Evolutionary conservation across 1,284 basidiomycete genomes (phyloP).

Genomic region (Paramarasmius palmivorus): DNA sequence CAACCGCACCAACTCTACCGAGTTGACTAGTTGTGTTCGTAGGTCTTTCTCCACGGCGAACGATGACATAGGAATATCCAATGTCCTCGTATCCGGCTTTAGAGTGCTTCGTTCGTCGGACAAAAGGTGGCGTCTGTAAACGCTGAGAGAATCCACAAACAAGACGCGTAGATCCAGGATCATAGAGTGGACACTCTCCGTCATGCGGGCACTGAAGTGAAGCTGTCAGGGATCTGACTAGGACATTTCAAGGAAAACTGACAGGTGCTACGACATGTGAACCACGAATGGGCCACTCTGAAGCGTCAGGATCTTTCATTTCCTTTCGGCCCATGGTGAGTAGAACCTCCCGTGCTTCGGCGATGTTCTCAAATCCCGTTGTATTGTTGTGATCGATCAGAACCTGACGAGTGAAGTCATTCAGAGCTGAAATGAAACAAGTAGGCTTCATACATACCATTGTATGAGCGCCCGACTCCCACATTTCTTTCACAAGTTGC

Average conservation of each 20-base stretch:
- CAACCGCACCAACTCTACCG: slow-evolving; percentile 70
- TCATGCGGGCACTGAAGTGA: slow-evolving; percentile 87
- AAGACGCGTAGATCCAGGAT: slow-evolving; percentile 48
- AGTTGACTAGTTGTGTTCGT: slow-evolving; percentile 36
- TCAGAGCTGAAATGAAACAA: neutral
- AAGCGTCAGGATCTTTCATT: slow-evolving; percentile 42
- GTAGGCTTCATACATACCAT: slow-evolving; percentile 49
- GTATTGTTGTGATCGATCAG: slow-evolving; percentile 85
- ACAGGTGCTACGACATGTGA: slow-evolving; percentile 85
- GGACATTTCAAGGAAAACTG: slow-evolving; percentile 28
- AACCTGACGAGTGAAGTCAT: slow-evolving; percentile 48
- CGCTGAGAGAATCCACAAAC: slow-evolving; percentile 88
- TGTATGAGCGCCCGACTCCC: slow-evolving; percentile 84
- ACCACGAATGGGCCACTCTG: slow-evolving; percentile 44
- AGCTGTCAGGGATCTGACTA: slow-evolving; percentile 17
- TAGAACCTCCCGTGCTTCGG: slow-evolving; percentile 81
- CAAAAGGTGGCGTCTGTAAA: slow-evolving; percentile 82
- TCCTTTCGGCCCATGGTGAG: slow-evolving; percentile 69
- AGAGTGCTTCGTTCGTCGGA: slow-evolving; percentile 86
- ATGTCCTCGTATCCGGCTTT: slow-evolving; percentile 83
- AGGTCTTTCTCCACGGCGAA: slow-evolving; percentile 80
- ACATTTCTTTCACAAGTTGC: slow-evolving; percentile 79
- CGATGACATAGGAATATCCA: slow-evolving; percentile 89
- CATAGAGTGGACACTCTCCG: slow-evolving; percentile 74
- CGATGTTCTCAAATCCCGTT: slow-evolving; percentile 79